A percentile compares a stretch with the other conserved stretches of the same genome.
Evolutionary conservation across 129 eudicot species (phyloP).

Genomic region (Logfia minima): DNA sequence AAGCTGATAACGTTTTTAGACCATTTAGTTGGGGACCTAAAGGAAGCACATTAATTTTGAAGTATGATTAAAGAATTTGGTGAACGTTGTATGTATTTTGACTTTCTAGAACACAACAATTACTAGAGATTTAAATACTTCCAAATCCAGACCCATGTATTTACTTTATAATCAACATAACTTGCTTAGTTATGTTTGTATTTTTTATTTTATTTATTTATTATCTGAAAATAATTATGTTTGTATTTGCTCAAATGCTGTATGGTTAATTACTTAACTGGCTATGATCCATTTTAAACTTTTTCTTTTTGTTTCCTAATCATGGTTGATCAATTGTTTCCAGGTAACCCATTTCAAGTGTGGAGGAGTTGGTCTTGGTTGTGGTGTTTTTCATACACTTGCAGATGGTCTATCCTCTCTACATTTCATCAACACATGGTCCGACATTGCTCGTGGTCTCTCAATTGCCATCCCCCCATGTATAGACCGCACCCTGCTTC

Average conservation of each 20-base stretch:
- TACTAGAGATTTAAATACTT: background rate
- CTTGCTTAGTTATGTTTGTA: slow-evolving; percentile 2
- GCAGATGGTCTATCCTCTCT: slow-evolving; percentile 55
- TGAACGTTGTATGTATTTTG: background rate
- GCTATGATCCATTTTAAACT: background rate
- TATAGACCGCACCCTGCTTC: slow-evolving; percentile 66
- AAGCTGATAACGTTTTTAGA: background rate
- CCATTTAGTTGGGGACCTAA: background rate
- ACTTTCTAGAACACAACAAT: background rate
- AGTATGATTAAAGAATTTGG: slow-evolving; percentile 4
- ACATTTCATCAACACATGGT: slow-evolving; percentile 70
- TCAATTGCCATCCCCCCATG: slow-evolving; percentile 56
- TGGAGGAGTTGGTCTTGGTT: slow-evolving; percentile 61
- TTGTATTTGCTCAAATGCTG: slow-evolving; percentile 5
- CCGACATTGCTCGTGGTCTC: slow-evolving; percentile 62
- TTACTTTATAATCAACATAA: background rate
- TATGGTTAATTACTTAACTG: background rate
- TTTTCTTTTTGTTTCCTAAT: background rate
- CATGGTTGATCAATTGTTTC: background rate
- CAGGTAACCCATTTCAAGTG: slow-evolving; percentile 69
- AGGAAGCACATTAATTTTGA: background rate
- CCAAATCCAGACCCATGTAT: background rate
- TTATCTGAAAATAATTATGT: background rate
- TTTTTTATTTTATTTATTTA: background rate
- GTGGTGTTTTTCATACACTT: slow-evolving; percentile 51